A percentile compares a stretch with the other conserved stretches of the same genome.
phyloP scores from a whole-genome alignment of 2,329 filamentous ascomycete genomes.

The Penicillium sp. region DNA sequence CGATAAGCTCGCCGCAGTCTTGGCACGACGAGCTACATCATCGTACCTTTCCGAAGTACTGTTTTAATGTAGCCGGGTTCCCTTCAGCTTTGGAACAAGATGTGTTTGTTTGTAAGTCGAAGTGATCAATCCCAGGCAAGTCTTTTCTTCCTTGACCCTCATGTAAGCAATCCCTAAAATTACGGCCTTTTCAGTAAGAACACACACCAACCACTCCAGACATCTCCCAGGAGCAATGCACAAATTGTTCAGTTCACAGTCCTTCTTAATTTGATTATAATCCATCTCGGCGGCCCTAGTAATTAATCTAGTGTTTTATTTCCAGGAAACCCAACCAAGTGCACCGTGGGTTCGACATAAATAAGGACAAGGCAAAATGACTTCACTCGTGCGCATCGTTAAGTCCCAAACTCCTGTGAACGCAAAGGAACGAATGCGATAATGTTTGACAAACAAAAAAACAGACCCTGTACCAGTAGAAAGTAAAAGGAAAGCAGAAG shows the following conservation, averaged over 20 bases:
- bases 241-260: slow-evolving; percentile 9
- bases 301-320: slow-evolving; percentile 31
- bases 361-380: slow-evolving; percentile 26
- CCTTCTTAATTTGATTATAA: slow-evolving; percentile 25
- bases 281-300: slow-evolving; percentile 19
- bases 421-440: slow-evolving; percentile 14
- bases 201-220: neutral
- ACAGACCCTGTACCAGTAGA: neutral
- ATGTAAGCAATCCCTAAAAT: neutral
- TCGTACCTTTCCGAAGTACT: neutral
- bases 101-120: neutral
- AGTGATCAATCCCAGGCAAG: too few relatives aligned
- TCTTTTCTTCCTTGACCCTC: neutral
- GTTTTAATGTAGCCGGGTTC: neutral
- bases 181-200: neutral
- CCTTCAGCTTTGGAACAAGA: neutral
- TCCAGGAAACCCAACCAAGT: slow-evolving; percentile 21
- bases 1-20: slow-evolving; percentile 2
- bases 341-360: slow-evolving; percentile 20
- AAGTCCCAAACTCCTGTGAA: slow-evolving; percentile 31
- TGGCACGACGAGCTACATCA: neutral
- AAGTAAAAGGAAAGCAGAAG: neutral
- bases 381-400: slow-evolving; percentile 33
- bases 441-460: neutral
- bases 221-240: neutral